Conservation (phyloP, 78 protist species). For the Monocercomonoides exilis region DNA sequence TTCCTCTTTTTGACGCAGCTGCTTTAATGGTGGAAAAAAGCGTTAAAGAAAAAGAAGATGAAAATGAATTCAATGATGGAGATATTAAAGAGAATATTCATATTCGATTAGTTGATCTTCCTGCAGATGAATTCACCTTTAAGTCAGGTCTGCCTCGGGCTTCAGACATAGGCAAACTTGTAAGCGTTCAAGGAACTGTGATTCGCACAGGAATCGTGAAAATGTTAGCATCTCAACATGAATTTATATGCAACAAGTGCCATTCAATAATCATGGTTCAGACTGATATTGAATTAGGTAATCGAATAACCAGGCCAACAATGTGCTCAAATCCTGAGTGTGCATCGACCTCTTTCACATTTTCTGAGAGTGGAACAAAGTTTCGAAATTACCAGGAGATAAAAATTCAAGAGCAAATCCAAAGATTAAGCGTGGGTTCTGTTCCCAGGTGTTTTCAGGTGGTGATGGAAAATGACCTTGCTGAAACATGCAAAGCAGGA, state of each 20-base stretch:
- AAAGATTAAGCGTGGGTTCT: constrained; percentile 51
- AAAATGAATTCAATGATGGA: not conserved
- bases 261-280: not conserved
- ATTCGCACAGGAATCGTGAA: constrained; percentile 21
- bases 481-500: constrained; percentile 78
- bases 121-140: not conserved
- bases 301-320: not conserved
- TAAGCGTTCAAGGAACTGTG: constrained; percentile 27
- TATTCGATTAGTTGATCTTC: not conserved
- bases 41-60: not conserved
- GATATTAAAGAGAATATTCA: not conserved
- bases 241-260: constrained; percentile 29
- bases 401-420: constrained; percentile 70
- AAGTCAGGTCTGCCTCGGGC: not conserved
- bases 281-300: constrained; percentile 21
- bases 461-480: constrained; percentile 70
- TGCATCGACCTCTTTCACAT: constrained; percentile 10
- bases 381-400: constrained; percentile 61
- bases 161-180: not conserved
- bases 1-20: constrained; percentile 15
- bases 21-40: not conserved
- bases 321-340: constrained; percentile 18
- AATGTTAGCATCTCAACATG: constrained; percentile 17
- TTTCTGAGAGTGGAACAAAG: constrained; percentile 11
- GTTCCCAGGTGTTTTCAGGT: constrained; percentile 75